phyloP scores from a whole-genome alignment of 495 filamentous ascomycete genomes.

The Penicillium steckii region DNA sequence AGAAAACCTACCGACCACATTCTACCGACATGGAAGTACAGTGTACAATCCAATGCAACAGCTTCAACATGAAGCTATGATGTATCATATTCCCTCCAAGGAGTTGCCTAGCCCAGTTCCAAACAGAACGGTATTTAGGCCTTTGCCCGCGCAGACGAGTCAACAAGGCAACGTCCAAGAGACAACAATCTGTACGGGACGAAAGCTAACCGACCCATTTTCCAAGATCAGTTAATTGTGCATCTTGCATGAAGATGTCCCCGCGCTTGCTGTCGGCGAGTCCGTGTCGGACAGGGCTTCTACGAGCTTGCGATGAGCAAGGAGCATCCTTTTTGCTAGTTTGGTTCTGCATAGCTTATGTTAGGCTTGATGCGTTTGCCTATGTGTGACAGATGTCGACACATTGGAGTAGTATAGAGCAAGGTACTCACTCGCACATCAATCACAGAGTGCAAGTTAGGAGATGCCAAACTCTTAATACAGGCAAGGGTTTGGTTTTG shows the following conservation, averaged over 20 bases:
- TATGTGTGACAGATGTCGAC: slow-evolving; percentile 1
- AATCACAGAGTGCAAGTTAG: background rate
- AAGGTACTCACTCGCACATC: too few species aligned
- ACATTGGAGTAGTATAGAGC: background rate
- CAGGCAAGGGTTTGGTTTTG: background rate
- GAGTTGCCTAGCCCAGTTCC: background rate
- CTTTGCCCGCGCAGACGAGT: background rate
- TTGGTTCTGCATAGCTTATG: background rate
- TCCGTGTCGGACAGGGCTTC: slow-evolving; percentile 1
- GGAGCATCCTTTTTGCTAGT: background rate
- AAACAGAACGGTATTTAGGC: background rate
- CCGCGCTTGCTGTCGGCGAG: slow-evolving; percentile 1
- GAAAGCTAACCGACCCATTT: background rate
- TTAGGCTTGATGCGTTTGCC: background rate
- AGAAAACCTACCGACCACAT: background rate
- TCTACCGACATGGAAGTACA: background rate
- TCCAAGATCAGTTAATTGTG: background rate
- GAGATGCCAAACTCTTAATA: background rate
- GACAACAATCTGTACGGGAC: background rate
- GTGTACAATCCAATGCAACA: background rate
- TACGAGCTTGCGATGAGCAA: background rate
- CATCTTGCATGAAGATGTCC: background rate
- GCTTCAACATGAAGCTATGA: slow-evolving; percentile 1
- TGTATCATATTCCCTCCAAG: slow-evolving; percentile 3
- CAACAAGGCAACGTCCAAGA: background rate